These are phyloP conservation scores for Nemophila menziesii DNA, from an alignment of 257 asterid genomes.

Conservation along the genomic window DNA sequence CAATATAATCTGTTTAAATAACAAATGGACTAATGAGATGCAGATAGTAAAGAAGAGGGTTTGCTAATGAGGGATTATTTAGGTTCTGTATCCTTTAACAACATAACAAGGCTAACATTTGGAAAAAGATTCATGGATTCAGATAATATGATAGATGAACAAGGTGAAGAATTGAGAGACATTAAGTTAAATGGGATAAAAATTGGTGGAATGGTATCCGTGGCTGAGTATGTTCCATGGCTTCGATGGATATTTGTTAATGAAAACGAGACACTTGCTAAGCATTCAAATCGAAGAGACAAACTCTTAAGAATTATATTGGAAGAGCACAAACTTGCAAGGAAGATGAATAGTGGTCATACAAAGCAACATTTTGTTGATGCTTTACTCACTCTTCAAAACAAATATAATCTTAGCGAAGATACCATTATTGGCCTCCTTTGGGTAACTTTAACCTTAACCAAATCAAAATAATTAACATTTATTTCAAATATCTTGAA, in stretches of 20 bases:
- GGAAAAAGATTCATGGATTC: constrained; percentile 2
- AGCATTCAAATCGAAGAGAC: background rate
- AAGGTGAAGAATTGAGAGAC: background rate
- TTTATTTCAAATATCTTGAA: no score
- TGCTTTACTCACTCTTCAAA: constrained; percentile 1
- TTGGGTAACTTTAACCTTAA: no score
- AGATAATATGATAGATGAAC: background rate
- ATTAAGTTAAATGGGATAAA: background rate
- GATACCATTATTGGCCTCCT: constrained; percentile 3
- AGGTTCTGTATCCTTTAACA: constrained; percentile 2
- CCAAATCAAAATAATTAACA: no score
- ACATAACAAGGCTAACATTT: constrained; percentile 3
- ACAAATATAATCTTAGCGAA: constrained; percentile 3
- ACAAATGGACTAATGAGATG: no score
- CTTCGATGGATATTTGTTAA: background rate
- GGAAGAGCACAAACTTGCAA: background rate
- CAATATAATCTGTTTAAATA: no score
- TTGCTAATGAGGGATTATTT: background rate
- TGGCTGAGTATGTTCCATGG: constrained; percentile 5
- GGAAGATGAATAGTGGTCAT: background rate
- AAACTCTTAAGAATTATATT: background rate
- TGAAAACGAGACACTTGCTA: constrained; percentile 2
- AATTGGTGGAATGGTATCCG: background rate
- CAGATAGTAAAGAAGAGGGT: no score
- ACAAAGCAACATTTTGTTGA: constrained; percentile 8